These are phyloP conservation scores for Fusarium sp. DNA, from an alignment of 2,329 filamentous ascomycete genomes.

Conservation along the genomic window DNA sequence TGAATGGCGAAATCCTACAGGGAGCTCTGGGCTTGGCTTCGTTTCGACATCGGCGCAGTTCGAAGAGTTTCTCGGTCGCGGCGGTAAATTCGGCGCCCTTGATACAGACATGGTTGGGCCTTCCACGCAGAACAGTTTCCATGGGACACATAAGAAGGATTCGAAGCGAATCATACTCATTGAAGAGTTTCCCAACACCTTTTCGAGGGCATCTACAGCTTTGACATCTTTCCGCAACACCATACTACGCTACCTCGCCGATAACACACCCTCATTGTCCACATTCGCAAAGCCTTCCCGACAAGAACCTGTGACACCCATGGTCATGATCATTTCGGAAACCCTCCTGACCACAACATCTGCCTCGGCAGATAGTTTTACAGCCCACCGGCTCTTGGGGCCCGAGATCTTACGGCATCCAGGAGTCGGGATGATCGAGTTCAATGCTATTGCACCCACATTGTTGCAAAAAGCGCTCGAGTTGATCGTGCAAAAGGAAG, in stretches of 20 bases:
- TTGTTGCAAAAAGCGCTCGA: constrained; percentile 87
- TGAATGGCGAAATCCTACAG: constrained; percentile 90
- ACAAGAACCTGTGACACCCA: constrained; percentile 69
- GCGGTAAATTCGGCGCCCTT: constrained; percentile 82
- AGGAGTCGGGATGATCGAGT: constrained; percentile 84
- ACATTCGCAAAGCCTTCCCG: constrained; percentile 57
- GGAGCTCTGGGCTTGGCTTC: constrained; percentile 69
- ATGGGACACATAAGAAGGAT: constrained; percentile 28
- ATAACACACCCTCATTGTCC: constrained; percentile 69
- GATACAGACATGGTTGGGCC: constrained; percentile 55
- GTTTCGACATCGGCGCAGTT: constrained; percentile 84
- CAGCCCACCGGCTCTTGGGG: constrained; percentile 88
- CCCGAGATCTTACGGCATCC: constrained; percentile 87
- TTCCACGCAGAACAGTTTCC: constrained; percentile 41
- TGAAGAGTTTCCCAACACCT: constrained; percentile 85
- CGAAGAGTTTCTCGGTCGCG: constrained; percentile 88
- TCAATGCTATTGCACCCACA: constrained; percentile 91
- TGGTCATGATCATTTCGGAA: constrained; percentile 93
- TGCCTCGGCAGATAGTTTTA: constrained; percentile 89
- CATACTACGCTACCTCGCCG: constrained; percentile 79
- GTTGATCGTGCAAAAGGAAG: constrained; percentile 85
- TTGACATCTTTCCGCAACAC: constrained; percentile 79
- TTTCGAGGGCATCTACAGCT: constrained; percentile 72
- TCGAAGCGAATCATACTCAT: constrained; percentile 73
- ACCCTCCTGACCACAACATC: constrained; percentile 87